A percentile compares a stretch with the other conserved stretches of the same genome.
These are phyloP conservation scores for Pochonia chlamydosporia DNA, from an alignment of 2,329 filamentous ascomycete genomes.

Conservation along the genomic window DNA sequence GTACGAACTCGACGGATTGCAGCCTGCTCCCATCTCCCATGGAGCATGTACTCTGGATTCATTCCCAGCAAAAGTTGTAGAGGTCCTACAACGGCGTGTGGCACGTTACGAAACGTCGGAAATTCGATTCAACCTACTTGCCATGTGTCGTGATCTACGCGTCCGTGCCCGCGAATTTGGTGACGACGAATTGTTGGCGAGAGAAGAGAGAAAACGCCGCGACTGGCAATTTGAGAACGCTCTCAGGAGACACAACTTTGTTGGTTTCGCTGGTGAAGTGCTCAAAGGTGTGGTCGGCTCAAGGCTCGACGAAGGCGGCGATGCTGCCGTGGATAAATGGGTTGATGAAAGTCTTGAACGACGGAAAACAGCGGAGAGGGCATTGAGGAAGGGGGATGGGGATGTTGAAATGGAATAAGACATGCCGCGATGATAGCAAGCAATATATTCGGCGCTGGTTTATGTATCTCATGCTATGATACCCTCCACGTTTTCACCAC, in stretches of 20 bases:
- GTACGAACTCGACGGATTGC: conserved; percentile 93
- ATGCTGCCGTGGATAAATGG: conserved; percentile 66
- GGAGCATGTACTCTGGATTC: conserved; percentile 63
- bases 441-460: not conserved
- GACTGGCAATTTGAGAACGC: conserved; percentile 96
- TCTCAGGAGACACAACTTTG: conserved; percentile 87
- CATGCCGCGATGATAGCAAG: not conserved
- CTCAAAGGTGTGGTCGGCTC: conserved; percentile 75
- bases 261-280: conserved; percentile 88
- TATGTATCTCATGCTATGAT: not conserved
- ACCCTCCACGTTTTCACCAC: not conserved
- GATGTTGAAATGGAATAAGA: conserved; percentile 37
- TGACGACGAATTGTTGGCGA: conserved; percentile 69
- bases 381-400: conserved; percentile 24
- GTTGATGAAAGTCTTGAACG: conserved; percentile 60
- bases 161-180: conserved; percentile 73
- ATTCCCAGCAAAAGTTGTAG: conserved; percentile 76
- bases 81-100: conserved; percentile 81
- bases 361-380: conserved; percentile 36
- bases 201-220: conserved; percentile 76
- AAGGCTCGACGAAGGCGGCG: conserved; percentile 63
- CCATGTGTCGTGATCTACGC: conserved; percentile 81
- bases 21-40: conserved; percentile 87
- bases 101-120: conserved; percentile 78
- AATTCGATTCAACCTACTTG: conserved; percentile 93